A percentile compares a stretch with the other conserved stretches of the same genome.
These are phyloP conservation scores for Quercus bicolor DNA, from an alignment of 306 rosid genomes.

Conservation along the genomic window DNA sequence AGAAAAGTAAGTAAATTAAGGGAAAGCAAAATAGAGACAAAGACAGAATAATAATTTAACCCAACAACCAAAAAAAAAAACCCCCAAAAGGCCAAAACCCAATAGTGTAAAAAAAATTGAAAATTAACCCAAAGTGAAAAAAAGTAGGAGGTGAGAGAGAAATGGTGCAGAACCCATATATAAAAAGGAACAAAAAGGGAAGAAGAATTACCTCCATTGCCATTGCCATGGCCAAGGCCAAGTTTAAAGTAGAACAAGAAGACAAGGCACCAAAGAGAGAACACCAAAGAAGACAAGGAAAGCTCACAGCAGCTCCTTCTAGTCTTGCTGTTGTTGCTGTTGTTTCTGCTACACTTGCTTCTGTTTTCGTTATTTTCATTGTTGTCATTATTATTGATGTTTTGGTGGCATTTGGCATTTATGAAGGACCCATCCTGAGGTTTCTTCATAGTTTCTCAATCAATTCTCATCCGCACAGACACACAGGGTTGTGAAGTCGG, in stretches of 20 bases:
- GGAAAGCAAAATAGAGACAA: neutral
- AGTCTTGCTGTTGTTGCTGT: conserved; percentile 17
- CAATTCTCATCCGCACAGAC: conserved; percentile 14
- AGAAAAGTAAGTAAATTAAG: neutral
- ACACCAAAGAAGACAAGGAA: conserved; percentile 61
- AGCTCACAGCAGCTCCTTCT: conserved; percentile 48
- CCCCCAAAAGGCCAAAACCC: neutral
- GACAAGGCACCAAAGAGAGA: conserved; percentile 63
- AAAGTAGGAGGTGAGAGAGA: neutral
- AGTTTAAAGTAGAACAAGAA: conserved; percentile 54
- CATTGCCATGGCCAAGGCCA: conserved; percentile 52
- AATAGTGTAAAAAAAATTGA: neutral
- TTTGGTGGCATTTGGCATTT: conserved; percentile 27
- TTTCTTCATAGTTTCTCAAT: conserved; percentile 48
- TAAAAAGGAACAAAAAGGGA: neutral
- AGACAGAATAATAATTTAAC: no score
- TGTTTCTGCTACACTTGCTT: neutral
- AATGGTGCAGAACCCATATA: neutral
- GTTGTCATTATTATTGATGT: no score
- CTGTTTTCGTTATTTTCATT: neutral
- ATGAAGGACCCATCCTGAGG: conserved; percentile 25
- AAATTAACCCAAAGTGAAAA: neutral
- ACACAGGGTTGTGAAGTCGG: neutral
- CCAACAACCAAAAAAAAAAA: neutral
- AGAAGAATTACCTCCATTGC: conserved; percentile 40